Evolutionary conservation across 768 basidiomycete species (phyloP).

Genomic region (Cubamyces lactineus): DNA sequence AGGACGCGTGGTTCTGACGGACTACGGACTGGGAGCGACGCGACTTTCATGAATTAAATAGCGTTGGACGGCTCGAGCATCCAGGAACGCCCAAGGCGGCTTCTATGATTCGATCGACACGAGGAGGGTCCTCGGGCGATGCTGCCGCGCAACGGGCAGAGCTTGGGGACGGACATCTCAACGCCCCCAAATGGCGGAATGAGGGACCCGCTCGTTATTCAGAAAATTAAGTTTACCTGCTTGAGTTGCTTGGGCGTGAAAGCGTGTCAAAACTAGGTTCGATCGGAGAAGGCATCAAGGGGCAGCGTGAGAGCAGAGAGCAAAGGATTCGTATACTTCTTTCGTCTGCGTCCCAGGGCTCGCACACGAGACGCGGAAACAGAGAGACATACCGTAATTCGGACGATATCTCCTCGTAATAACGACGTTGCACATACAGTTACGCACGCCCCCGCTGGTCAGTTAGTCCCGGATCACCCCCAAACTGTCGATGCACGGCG

Average conservation of each 20-base stretch:
- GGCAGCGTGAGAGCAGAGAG: neutral
- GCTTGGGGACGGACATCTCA: neutral
- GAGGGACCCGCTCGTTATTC: neutral
- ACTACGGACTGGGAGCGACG: neutral
- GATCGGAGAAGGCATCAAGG: neutral
- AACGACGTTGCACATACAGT: neutral
- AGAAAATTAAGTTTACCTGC: no score
- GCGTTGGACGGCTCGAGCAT: neutral
- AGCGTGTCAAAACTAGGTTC: neutral
- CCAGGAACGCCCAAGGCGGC: slow-evolving; percentile 1
- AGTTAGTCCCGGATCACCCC: neutral
- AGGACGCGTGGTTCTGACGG: neutral
- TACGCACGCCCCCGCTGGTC: neutral
- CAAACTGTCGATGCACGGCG: neutral
- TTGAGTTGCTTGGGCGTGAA: neutral
- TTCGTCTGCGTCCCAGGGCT: no score
- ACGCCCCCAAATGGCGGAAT: neutral
- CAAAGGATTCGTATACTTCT: neutral
- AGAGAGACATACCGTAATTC: neutral
- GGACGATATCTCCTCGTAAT: slow-evolving; percentile 3
- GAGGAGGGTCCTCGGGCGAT: neutral
- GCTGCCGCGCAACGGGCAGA: neutral
- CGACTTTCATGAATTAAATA: neutral
- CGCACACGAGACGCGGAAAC: neutral
- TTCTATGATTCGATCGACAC: slow-evolving; percentile 9